Evolutionary conservation across 1,284 basidiomycete genomes (phyloP).

Genomic region (Rhodotorula sp.): DNA sequence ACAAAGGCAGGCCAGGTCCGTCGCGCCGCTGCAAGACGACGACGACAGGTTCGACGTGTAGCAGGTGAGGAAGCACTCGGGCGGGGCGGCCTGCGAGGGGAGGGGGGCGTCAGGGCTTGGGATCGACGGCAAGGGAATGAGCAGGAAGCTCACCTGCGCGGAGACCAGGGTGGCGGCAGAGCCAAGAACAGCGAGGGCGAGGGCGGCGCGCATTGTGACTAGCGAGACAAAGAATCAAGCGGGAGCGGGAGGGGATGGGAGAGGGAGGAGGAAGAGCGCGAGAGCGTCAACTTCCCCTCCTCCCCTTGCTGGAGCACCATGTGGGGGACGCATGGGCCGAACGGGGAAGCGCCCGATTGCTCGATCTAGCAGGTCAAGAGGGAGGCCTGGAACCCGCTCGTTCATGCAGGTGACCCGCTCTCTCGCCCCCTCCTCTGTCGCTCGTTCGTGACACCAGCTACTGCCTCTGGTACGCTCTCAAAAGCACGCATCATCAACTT

Average conservation of each 20-base stretch:
- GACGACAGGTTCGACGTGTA: neutral
- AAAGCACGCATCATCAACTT: too few species aligned
- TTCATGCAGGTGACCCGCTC: too few species aligned
- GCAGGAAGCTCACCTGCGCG: conserved; percentile 4
- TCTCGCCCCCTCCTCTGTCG: too few species aligned
- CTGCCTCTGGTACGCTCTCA: too few species aligned
- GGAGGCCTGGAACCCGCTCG: too few species aligned
- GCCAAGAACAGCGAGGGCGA: conserved; percentile 9
- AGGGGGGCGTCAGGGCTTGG: too few species aligned
- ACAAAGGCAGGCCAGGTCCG: conserved; percentile 15
- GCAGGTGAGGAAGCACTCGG: conserved; percentile 17
- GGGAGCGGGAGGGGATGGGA: neutral
- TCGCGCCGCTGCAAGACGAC: conserved; percentile 1
- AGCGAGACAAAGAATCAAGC: too few species aligned
- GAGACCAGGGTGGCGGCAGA: conserved; percentile 4
- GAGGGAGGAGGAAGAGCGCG: neutral
- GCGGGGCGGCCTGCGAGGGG: conserved; percentile 3
- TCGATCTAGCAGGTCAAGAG: too few species aligned
- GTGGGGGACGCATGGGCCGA: too few species aligned
- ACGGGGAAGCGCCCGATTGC: too few species aligned
- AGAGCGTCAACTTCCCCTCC: neutral
- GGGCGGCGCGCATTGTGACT: neutral
- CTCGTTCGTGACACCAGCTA: too few species aligned
- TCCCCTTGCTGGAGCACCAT: too few species aligned
- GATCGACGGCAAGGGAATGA: neutral